Evolutionary conservation across 2,329 filamentous ascomycete species (phyloP).

Genomic region (Metarhizium guizhouense): DNA sequence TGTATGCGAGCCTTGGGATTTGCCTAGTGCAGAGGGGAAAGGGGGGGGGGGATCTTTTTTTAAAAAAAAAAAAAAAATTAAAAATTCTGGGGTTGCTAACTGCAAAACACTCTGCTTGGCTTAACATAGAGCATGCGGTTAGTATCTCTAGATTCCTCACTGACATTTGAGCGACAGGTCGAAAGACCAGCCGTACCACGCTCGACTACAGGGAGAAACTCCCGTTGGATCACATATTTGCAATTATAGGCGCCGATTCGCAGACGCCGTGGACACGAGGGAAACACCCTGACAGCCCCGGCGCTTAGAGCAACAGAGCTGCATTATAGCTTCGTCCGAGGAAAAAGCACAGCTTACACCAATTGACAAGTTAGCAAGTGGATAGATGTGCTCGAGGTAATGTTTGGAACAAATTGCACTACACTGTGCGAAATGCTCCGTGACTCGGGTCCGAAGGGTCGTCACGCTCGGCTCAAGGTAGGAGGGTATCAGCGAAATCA

Average conservation of each 20-base stretch:
- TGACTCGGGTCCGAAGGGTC: conserved; percentile 5
- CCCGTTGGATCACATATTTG: background rate
- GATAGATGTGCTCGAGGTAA: background rate
- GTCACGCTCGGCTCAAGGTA: conserved; percentile 3
- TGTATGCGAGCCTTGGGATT: background rate
- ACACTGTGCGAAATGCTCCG: background rate
- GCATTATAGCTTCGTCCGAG: background rate
- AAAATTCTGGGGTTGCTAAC: background rate
- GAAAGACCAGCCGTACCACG: background rate
- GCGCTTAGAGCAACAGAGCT: background rate
- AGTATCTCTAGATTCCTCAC: background rate
- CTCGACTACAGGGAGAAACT: background rate
- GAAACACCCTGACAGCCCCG: background rate
- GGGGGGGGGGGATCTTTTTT: no score
- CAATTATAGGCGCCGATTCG: background rate
- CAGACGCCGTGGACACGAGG: background rate
- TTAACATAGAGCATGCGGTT: background rate
- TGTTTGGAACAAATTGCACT: background rate
- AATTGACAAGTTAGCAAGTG: background rate
- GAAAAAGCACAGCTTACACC: background rate
- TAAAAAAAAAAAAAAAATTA: no score
- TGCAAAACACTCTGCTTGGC: background rate
- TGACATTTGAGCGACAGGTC: background rate
- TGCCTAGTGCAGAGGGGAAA: background rate
- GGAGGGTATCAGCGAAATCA: background rate